These are phyloP conservation scores for Trichaptum fuscoviolaceum DNA, from an alignment of 768 basidiomycete species.

Conservation along the genomic window DNA sequence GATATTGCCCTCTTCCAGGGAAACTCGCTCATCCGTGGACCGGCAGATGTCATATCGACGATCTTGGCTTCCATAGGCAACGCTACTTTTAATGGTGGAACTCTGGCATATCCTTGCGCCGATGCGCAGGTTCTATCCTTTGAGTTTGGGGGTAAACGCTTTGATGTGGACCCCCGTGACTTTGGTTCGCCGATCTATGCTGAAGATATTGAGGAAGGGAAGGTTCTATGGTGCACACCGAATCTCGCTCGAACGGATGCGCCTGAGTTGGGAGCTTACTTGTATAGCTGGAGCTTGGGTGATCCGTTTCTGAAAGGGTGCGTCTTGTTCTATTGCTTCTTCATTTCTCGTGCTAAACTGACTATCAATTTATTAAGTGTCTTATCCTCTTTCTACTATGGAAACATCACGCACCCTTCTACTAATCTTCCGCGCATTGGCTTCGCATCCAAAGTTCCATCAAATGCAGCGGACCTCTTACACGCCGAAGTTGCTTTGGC, in stretches of 20 bases:
- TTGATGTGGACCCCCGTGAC: constrained; percentile 74
- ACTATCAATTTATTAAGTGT: constrained; percentile 36
- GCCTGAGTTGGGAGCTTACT: constrained; percentile 47
- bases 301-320: constrained; percentile 74
- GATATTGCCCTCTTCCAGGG: constrained; percentile 40
- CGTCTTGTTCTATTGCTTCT: constrained; percentile 18
- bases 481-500: neutral
- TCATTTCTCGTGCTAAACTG: too few relatives aligned
- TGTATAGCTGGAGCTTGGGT: constrained; percentile 76
- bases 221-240: constrained; percentile 36
- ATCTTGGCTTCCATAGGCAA: constrained; percentile 40
- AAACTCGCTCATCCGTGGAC: constrained; percentile 73
- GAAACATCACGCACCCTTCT: constrained; percentile 64
- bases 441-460: constrained; percentile 64
- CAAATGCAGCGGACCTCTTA: constrained; percentile 36
- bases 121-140: constrained; percentile 61
- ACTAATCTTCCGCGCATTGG: constrained; percentile 65
- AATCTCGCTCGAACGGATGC: constrained; percentile 61
- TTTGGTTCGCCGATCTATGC: constrained; percentile 37
- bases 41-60: constrained; percentile 52
- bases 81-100: constrained; percentile 13
- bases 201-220: neutral
- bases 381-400: constrained; percentile 64
- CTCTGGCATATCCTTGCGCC: constrained; percentile 43
- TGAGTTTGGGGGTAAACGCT: constrained; percentile 60